Base-by-base conservation (phyloP, 805 yeast species). In the Saccharomycopsis sp. region DNA sequence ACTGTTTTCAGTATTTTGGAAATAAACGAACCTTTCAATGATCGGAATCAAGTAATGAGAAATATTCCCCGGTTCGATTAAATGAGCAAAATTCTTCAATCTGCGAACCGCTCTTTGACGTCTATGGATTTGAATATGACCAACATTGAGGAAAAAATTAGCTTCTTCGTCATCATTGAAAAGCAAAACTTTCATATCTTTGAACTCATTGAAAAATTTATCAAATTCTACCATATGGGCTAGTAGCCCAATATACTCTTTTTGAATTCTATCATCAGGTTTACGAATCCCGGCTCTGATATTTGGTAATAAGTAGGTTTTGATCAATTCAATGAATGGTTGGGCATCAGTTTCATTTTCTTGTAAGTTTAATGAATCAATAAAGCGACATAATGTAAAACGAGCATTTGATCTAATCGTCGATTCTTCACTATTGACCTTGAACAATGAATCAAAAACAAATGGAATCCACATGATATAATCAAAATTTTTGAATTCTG, bases 31-130 rank as follows among this genome's bases (percentile, higher is more conserved):
- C 46, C 74, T 77, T 61, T 92, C 97, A 45, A 88, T 67, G 48
- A 88, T 72, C 3, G 98, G 97, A 41, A 92, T 60, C 32, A 92
- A 52, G 55, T 80, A 87, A 52, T 84, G 92, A 0, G 94, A 70
- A 40, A 89, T 73, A 49, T 76, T 78, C 28, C 63, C 60, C 20
- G 72, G 72, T 0, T 72, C 58, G 5, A 88, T 57, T 5, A 63
- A 48, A 17, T 56, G 43, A 4, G 74, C 70, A 32, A 67, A 51
- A 4, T 66, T 75, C 9, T 69, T 68, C 21, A 88, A 59, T 44
- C 82, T 69, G 51, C 75, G 70, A 18, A 89, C 67, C 0, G 97
- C 95, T 51, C 87, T 70, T 57, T 82, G 87, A 51, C 96, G 79
- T 61, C 94, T 74, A 53, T 80, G 86, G 8, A 80, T 52, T 61